phyloP scores from a whole-genome alignment of 306 rosid genomes.

The Begonia loranthoides region DNA sequence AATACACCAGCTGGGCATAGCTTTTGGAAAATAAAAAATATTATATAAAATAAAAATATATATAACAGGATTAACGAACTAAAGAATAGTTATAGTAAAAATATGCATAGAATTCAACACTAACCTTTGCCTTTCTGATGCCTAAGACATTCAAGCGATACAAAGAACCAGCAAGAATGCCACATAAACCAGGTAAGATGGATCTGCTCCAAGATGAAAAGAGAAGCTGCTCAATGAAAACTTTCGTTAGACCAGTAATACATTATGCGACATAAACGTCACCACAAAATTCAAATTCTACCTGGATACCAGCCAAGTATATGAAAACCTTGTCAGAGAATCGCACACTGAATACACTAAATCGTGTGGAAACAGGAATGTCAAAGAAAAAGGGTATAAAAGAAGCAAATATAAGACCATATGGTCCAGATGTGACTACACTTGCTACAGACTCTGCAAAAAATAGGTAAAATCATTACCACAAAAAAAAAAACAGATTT shows the following conservation, averaged over 20 bases:
- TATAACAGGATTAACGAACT: too few species aligned
- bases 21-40: too few species aligned
- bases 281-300: conserved; percentile 13
- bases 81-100: too few species aligned
- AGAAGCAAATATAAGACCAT: conserved; percentile 94
- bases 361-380: conserved; percentile 87
- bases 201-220: conserved; percentile 92
- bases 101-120: background rate
- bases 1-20: too few species aligned
- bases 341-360: conserved; percentile 53
- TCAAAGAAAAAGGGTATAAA: conserved; percentile 92
- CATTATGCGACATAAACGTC: too few species aligned
- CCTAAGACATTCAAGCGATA: conserved; percentile 70
- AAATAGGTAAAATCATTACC: too few species aligned
- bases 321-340: conserved; percentile 94
- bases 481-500: too few species aligned
- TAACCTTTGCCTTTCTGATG: conserved; percentile 89
- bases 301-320: conserved; percentile 96
- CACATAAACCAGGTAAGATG: conserved; percentile 86
- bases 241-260: conserved; percentile 8
- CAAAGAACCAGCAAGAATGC: conserved; percentile 81
- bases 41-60: too few species aligned
- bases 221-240: conserved; percentile 51
- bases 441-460: conserved; percentile 66
- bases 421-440: conserved; percentile 80